Conservation (phyloP, 2,329 filamentous ascomycete species). For the Phialophora chinensis region DNA sequence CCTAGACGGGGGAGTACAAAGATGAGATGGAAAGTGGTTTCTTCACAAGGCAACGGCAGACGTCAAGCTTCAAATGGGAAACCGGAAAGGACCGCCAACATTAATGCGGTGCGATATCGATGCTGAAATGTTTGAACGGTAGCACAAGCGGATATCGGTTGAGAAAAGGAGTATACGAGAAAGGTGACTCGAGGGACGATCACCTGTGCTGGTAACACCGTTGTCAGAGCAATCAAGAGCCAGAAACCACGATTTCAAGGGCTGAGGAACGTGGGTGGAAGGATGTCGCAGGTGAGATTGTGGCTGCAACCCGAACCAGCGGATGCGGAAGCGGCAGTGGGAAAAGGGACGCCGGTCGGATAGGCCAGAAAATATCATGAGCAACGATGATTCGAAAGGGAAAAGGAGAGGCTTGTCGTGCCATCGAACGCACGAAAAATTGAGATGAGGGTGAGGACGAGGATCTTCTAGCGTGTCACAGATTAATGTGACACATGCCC, state of each 20-base stretch:
- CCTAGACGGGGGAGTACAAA: not conserved
- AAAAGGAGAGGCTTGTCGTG: slow-evolving; percentile 8
- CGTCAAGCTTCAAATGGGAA: slow-evolving; percentile 2
- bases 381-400: slow-evolving; percentile 13
- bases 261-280: slow-evolving; percentile 11
- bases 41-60: not conserved
- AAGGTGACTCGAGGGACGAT: slow-evolving; percentile 18
- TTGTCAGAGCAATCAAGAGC: slow-evolving; percentile 35
- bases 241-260: slow-evolving; percentile 16
- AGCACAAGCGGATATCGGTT: not conserved
- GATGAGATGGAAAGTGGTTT: not conserved
- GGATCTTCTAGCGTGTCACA: slow-evolving; percentile 29
- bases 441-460: slow-evolving; percentile 5
- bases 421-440: not conserved
- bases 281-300: slow-evolving; percentile 24
- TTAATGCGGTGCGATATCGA: not conserved
- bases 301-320: slow-evolving; percentile 19
- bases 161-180: slow-evolving; percentile 2
- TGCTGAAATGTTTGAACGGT: not conserved
- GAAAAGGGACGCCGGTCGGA: slow-evolving; percentile 5
- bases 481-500: slow-evolving; percentile 26
- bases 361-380: not conserved
- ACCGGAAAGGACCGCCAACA: not conserved
- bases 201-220: slow-evolving; percentile 27
- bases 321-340: slow-evolving; percentile 24